Base-by-base conservation (phyloP, 2,329 filamentous ascomycete genomes). In the Beauveria caledonica region DNA sequence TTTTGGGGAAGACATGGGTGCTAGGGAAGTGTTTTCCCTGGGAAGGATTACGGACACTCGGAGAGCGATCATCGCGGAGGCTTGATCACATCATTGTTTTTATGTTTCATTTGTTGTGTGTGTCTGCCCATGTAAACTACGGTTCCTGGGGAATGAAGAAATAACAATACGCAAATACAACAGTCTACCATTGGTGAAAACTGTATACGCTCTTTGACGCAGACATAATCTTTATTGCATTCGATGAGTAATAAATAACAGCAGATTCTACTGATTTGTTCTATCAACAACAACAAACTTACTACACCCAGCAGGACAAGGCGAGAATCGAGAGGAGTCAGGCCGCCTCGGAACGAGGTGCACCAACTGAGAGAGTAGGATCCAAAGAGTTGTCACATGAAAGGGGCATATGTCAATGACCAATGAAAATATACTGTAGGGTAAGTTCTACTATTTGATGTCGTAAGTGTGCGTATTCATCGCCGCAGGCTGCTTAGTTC, bases 111-210 rank as follows among this genome's bases (percentile, higher is more conserved):
- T 53, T 62, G 54, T 58, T 49, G 13, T 50, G 29, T 21, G 44
- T 21, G 21, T 50, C 21, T 29, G 58, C 58, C 51, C 51, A 40
- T 60, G 51, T 60, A 60, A 60, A 60, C 58, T 60, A 60, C 44
- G 51, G 58, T 55, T 48, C 58, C 21, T 48, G 44, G 58, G 33
- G 25, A 49, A 33, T 49, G 50, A 23, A 59, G 19, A 45, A 33
- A 51, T 15, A 15, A 3, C 8, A 3, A 51, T 25, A 3, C 48
- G 23, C 25, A 45, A 40, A 17, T 8, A 21, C 21, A 46, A 15
- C 11, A 17, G 11, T 19, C 8, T 48, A 23, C 11, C 10, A 46
- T 8, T 44, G 13, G 25, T 49, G 25, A 29, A 17, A 17, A n/a
- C 9, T 1, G 13, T 17, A 25, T 48, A 10, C 19, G 17, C 15